Base-by-base conservation (phyloP, 164 flowering plant species). In the Vitis rotundifolia region DNA sequence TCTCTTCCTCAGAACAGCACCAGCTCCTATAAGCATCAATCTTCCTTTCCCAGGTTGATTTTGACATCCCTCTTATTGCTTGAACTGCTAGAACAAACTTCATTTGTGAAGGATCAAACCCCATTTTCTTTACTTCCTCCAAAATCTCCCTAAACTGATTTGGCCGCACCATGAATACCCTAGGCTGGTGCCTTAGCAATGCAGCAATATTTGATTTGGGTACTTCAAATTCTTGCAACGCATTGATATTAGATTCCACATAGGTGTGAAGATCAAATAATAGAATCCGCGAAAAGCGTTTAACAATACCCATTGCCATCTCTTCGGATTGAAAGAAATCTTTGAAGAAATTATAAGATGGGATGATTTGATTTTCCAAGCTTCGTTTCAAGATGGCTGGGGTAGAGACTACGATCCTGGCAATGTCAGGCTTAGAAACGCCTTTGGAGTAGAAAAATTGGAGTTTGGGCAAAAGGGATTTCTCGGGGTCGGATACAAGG, bases 391-490 rank as follows among this genome's bases (percentile, higher is more conserved):
- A 69, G 12, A 78, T 8, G 10, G 0, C 0, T 1, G 80, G 81
- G 22, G 9, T 0, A 3, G 1, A 11, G 63, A n/a, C 10, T 78
- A 3, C 14, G 44, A 73, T 13, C 7, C 6, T 13, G 1, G 58
- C 67, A 14, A 78, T 6, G 14, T 61, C 72, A 5, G 65, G 3
- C 3, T 22, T 61, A 6, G 79, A 73, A 47, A 75, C 2, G 2
- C 82, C 82, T 22, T 49, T 51, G 16, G 51, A 22, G 5, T 19
- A 9, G 49, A 70, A 63, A 10, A 70, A 75, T 12, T 66, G 49
- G 9, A 75, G 5, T 26, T 75, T 70, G 67, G 78, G 78, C 63
- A 55, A 26, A 53, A 70, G 55, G 58, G 29, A 52, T n/a, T 61
- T 75, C 37, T 66, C 50, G 10, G 67, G 28, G 49, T 61, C 5